These are phyloP conservation scores for Trametopsis cervina DNA, from an alignment of 768 basidiomycete species.

Conservation along the genomic window DNA sequence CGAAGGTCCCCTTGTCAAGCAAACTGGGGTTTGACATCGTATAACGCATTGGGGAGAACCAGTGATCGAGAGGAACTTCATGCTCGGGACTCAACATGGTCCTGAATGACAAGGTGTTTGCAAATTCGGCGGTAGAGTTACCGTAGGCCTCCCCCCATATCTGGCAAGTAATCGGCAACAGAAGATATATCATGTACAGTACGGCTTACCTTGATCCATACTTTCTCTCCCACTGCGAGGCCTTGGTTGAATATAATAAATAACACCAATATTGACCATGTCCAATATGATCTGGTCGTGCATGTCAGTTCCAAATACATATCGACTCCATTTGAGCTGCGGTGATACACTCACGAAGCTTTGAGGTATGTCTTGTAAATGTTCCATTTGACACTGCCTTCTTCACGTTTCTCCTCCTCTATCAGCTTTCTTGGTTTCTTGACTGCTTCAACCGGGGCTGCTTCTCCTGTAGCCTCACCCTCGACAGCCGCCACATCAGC, in stretches of 20 bases:
- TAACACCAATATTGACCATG: conserved; percentile 47
- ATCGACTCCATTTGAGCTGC: too few relatives aligned
- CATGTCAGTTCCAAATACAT: background rate
- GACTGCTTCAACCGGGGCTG: conserved; percentile 23
- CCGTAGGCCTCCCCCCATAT: conserved; percentile 65
- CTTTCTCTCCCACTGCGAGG: conserved; percentile 50
- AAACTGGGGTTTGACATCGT: background rate
- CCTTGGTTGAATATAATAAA: conserved; percentile 44
- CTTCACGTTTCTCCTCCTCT: conserved; percentile 76
- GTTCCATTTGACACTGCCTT: conserved; percentile 76
- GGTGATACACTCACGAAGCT: conserved; percentile 52
- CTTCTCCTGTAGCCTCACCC: conserved; percentile 25
- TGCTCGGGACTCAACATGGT: conserved; percentile 19
- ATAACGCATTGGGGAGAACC: background rate
- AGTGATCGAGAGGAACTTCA: conserved; percentile 18
- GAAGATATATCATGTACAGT: background rate
- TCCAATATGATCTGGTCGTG: conserved; percentile 53
- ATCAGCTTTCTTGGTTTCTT: conserved; percentile 70
- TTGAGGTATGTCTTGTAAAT: conserved; percentile 57
- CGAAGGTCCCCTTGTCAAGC: background rate
- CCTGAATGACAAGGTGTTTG: conserved; percentile 11
- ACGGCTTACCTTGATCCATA: conserved; percentile 63
- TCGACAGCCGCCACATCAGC: conserved; percentile 19
- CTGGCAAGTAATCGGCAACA: conserved; percentile 22
- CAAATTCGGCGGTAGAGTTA: conserved; percentile 4